Evolutionary conservation across 2,329 filamentous ascomycete genomes (phyloP).

Genomic region (Alternaria conjuncta): DNA sequence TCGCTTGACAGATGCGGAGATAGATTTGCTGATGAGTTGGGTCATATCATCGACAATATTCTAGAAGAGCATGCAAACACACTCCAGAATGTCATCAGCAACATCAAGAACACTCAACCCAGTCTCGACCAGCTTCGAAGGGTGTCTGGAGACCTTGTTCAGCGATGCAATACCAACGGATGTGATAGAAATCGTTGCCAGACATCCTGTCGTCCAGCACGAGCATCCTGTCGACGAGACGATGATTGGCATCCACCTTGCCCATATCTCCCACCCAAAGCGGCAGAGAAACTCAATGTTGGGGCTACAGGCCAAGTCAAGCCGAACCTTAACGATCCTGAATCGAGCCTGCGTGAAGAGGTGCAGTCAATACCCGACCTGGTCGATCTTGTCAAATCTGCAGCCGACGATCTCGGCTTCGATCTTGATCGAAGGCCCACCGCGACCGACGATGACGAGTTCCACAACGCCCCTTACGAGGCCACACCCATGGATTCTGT

Average conservation of each 20-base stretch:
- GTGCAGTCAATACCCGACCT: constrained; percentile 45
- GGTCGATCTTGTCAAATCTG: constrained; percentile 45
- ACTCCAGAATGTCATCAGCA: constrained; percentile 49
- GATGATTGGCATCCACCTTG: constrained; percentile 17
- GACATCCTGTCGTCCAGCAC: constrained; percentile 1
- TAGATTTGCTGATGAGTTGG: constrained; percentile 44
- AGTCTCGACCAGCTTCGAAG: constrained; percentile 23
- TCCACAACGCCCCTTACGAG: constrained; percentile 31
- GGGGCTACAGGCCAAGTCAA: constrained; percentile 29
- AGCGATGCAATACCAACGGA: constrained; percentile 15
- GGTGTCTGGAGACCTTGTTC: constrained; percentile 26
- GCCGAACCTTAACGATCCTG: constrained; percentile 43
- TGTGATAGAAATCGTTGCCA: constrained; percentile 6
- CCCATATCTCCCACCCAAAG: constrained; percentile 24
- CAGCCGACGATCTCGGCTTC: constrained; percentile 45
- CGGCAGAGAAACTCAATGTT: constrained; percentile 36
- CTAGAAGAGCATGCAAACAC: constrained; percentile 50
- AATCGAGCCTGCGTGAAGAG: constrained; percentile 20
- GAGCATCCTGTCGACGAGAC: background rate
- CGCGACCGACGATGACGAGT: constrained; percentile 32
- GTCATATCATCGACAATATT: constrained; percentile 49
- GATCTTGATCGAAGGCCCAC: constrained; percentile 35
- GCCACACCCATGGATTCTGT: constrained; percentile 8
- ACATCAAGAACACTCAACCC: constrained; percentile 38
- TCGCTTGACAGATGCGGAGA: constrained; percentile 32